phyloP scores from a whole-genome alignment of 768 basidiomycete species.

The Cyathus striatus region DNA sequence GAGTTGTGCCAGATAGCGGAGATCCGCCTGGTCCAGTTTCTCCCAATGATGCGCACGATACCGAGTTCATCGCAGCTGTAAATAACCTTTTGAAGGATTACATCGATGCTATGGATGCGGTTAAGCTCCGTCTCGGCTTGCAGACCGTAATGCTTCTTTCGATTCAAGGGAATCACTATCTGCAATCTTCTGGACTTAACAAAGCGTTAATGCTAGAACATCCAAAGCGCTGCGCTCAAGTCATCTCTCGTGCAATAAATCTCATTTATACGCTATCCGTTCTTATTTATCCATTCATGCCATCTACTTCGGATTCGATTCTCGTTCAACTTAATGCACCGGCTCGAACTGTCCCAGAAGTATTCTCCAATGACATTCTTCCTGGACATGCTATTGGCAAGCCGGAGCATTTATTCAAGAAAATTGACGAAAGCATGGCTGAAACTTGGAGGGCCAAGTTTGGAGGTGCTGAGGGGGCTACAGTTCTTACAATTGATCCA shows the following conservation, averaged over 20 bases:
- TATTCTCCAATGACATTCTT: slow-evolving; percentile 76
- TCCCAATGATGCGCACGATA: slow-evolving; percentile 59
- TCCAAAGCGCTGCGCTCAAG: slow-evolving; percentile 83
- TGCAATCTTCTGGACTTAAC: slow-evolving; percentile 89
- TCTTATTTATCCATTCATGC: slow-evolving; percentile 95
- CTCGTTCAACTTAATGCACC: slow-evolving; percentile 87
- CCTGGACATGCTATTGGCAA: slow-evolving; percentile 81
- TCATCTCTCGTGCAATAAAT: slow-evolving; percentile 86
- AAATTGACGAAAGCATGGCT: slow-evolving; percentile 87
- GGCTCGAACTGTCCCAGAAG: slow-evolving; percentile 69
- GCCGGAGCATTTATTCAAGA: slow-evolving; percentile 89
- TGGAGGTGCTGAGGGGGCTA: slow-evolving; percentile 52
- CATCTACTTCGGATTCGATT: slow-evolving; percentile 77
- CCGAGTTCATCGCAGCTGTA: slow-evolving; percentile 74
- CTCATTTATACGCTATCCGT: slow-evolving; percentile 88
- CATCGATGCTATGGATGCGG: slow-evolving; percentile 83
- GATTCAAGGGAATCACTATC: slow-evolving; percentile 84
- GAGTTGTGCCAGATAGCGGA: slow-evolving; percentile 74
- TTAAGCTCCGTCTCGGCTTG: slow-evolving; percentile 84
- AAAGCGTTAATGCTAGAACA: slow-evolving; percentile 82
- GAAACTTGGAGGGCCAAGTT: slow-evolving; percentile 79
- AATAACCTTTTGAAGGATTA: slow-evolving; percentile 79
- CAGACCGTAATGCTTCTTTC: slow-evolving; percentile 90
- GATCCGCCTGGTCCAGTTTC: slow-evolving; percentile 69
- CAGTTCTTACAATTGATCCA: slow-evolving; percentile 31